A percentile compares a stretch with the other conserved stretches of the same genome.
Evolutionary conservation across 805 yeast species (phyloP).

Genomic region (Danielia oregonensis): DNA sequence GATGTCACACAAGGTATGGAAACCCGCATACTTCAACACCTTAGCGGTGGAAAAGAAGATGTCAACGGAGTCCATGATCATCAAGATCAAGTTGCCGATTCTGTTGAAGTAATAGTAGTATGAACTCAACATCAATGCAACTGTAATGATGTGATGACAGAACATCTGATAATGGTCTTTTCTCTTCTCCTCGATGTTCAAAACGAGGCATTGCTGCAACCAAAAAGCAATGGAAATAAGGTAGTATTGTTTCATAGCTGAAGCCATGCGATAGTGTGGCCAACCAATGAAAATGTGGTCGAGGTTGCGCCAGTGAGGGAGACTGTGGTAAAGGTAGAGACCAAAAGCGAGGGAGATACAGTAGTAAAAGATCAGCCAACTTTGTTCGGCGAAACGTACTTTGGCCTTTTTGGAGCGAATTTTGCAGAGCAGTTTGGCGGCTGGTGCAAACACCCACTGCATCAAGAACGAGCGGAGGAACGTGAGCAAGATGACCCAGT

Average conservation of each 20-base stretch:
- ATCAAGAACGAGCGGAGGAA: slow-evolving; percentile 60
- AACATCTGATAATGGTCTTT: slow-evolving; percentile 87
- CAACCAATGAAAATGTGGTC: slow-evolving; percentile 61
- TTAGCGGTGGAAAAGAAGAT: slow-evolving; percentile 70
- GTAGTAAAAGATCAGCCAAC: slow-evolving; percentile 71
- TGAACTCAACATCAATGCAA: slow-evolving; percentile 62
- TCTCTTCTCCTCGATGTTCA: slow-evolving; percentile 73
- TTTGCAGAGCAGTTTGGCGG: slow-evolving; percentile 41
- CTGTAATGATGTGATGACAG: slow-evolving; percentile 81
- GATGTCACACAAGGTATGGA: slow-evolving; percentile 55
- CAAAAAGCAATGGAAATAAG: slow-evolving; percentile 70
- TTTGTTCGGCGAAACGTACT: slow-evolving; percentile 80
- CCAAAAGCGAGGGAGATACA: slow-evolving; percentile 54
- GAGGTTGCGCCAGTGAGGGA: slow-evolving; percentile 57
- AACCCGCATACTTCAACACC: slow-evolving; percentile 70
- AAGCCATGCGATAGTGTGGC: slow-evolving; percentile 65
- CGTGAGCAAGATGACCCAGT: slow-evolving; percentile 53
- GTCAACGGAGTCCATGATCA: slow-evolving; percentile 83
- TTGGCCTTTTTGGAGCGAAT: slow-evolving; percentile 49
- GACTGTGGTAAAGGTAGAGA: slow-evolving; percentile 48
- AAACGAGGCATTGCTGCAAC: slow-evolving; percentile 74
- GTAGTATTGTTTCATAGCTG: slow-evolving; percentile 62
- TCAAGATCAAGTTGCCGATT: slow-evolving; percentile 73
- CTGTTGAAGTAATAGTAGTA: slow-evolving; percentile 69
- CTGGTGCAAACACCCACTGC: slow-evolving; percentile 54